Percentiles rank a stretch among this genome's conserved stretches.
Evolutionary conservation across 192 early-diverging fungal genomes (phyloP).

Genomic region (Backusella macrospora): DNA sequence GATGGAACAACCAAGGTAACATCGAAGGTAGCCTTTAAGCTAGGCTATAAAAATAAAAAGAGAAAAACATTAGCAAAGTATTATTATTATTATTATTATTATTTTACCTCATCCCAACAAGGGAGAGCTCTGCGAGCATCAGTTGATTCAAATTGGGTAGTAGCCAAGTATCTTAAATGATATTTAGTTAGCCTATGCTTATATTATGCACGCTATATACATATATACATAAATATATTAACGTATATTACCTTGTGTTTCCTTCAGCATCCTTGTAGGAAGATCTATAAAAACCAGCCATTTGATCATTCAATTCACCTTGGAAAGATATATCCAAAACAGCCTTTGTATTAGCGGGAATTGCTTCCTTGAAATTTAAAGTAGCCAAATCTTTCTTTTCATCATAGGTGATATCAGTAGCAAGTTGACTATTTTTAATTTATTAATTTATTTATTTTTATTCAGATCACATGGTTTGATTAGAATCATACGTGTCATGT

Average conservation of each 20-base stretch:
- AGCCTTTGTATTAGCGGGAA: slow-evolving; percentile 59
- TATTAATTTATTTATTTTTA: neutral
- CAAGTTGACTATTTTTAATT: slow-evolving; percentile 21
- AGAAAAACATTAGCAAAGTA: neutral
- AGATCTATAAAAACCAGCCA: slow-evolving; percentile 95
- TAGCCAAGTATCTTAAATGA: slow-evolving; percentile 57
- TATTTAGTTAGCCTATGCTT: slow-evolving; percentile 1
- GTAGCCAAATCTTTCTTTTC: slow-evolving; percentile 51
- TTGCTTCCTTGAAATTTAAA: slow-evolving; percentile 61
- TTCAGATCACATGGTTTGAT: neutral
- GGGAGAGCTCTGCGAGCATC: slow-evolving; percentile 91
- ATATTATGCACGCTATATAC: neutral
- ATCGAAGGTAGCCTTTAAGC: slow-evolving; percentile 94
- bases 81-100: neutral
- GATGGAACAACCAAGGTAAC: slow-evolving; percentile 80
- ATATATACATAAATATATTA: too few relatives aligned
- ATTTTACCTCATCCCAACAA: slow-evolving; percentile 88
- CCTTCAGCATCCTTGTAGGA: slow-evolving; percentile 72
- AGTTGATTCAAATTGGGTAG: slow-evolving; percentile 95
- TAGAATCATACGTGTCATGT: neutral
- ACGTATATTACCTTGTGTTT: slow-evolving; percentile 27
- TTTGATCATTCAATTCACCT: slow-evolving; percentile 81
- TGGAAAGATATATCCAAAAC: slow-evolving; percentile 64
- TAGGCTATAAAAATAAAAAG: slow-evolving; percentile 53
- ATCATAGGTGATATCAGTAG: slow-evolving; percentile 49